A percentile compares a stretch with the other conserved stretches of the same genome.
phyloP scores from a whole-genome alignment of 2,329 filamentous ascomycete species.

The Claviceps purpurea region DNA sequence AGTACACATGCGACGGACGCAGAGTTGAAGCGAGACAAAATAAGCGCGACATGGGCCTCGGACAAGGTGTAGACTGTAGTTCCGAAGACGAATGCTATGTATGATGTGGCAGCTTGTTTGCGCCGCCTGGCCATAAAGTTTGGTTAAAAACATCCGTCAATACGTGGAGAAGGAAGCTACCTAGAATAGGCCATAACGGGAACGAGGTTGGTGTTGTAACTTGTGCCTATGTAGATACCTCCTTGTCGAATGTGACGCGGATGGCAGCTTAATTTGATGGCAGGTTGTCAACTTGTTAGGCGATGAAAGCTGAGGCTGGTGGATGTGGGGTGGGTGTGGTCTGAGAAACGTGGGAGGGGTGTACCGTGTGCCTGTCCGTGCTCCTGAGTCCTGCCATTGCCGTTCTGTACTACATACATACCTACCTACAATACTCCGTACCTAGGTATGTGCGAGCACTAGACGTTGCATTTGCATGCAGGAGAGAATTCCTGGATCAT shows the following conservation, averaged over 20 bases:
- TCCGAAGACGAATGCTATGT: background rate
- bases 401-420: background rate
- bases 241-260: background rate
- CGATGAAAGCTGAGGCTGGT: background rate
- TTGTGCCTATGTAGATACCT: background rate
- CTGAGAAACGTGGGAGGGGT: background rate
- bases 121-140: background rate
- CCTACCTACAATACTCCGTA: too few relatives aligned
- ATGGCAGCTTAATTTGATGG: background rate
- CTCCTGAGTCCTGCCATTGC: background rate
- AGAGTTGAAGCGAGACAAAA: constrained; percentile 7
- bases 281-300: background rate
- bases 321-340: background rate
- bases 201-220: background rate
- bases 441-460: too few relatives aligned
- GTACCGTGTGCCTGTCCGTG: background rate
- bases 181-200: background rate
- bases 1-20: constrained; percentile 6
- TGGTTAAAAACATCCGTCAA: background rate
- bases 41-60: constrained; percentile 5
- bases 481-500: background rate
- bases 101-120: background rate
- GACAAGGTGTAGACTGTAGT: background rate
- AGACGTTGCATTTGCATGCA: background rate
- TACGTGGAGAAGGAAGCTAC: background rate